Conservation (phyloP, 1,139 yeast genomes). For the Nakaseomyces glabratus region DNA sequence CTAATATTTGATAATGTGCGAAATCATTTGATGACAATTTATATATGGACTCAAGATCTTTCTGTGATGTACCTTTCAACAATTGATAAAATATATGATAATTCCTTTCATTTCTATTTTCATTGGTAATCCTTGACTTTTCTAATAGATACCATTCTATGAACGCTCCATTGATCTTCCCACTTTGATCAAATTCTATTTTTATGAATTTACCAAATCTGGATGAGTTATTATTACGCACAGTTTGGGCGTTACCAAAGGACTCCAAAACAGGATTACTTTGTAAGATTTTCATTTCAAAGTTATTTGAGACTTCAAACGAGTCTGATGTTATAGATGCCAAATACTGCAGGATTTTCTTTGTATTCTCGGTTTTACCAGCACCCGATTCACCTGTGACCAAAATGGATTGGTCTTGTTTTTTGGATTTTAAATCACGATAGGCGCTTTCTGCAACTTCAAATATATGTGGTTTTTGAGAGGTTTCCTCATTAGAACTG, state of each 20-base stretch:
- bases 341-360: constrained; percentile 84
- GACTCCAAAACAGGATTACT: constrained; percentile 95
- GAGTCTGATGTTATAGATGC: constrained; percentile 54
- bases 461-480: constrained; percentile 65
- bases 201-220: constrained; percentile 95
- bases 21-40: constrained; percentile 33
- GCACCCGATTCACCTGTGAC: constrained; percentile 99
- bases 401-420: constrained; percentile 76
- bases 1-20: constrained; percentile 46
- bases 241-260: constrained; percentile 96
- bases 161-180: constrained; percentile 75
- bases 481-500: constrained; percentile 15
- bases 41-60: constrained; percentile 39
- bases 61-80: constrained; percentile 53
- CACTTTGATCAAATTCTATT: constrained; percentile 60
- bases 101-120: constrained; percentile 69
- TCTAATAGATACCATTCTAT: constrained; percentile 92
- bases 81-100: constrained; percentile 91
- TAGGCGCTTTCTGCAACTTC: constrained; percentile 87
- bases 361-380: constrained; percentile 97
- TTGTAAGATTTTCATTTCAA: constrained; percentile 79
- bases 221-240: constrained; percentile 88
- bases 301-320: constrained; percentile 28
- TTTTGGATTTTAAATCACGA: constrained; percentile 59
- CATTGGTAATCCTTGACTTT: constrained; percentile 86